Base-by-base conservation (phyloP, 2,329 filamentous ascomycete species). In the Coleophoma cylindrospora region DNA sequence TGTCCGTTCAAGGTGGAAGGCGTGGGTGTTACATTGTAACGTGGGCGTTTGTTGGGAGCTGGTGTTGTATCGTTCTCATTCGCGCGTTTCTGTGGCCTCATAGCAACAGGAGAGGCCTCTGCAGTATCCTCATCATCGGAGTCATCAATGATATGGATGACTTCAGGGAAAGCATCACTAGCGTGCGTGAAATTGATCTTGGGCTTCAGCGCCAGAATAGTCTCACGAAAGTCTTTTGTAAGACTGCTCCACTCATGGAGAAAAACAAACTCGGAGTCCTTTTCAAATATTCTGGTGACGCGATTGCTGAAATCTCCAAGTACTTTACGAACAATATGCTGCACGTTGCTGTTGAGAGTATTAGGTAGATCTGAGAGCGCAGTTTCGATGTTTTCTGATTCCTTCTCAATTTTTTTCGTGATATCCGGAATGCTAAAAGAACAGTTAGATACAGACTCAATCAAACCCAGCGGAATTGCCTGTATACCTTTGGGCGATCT, bases 321-420 rank as follows among this genome's bases (percentile, higher is more conserved):
- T 11, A 80, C 79, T 2, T 76, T 75, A 19, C 77, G 76, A 0
- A 95, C 76, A 11, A 83, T 80, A 0, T 83, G 70, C 12, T 83
- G 76, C 0, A 89, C 78, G 40, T 90, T 88, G 0, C 71, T 67
- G 0, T 68, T 68, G 0, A 86, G 84, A 0, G 87, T 78, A 38
- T 89, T 85, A 0, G 87, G 87, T 0, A 91, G 75, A 0, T 67
- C 69, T 0, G 64, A 56, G 0, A 95, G 73, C 49, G 86, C 70
- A 0, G 61, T 58, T 1, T 81, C 71, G 2, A 91, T 79, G 0
- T 72, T 63, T 0, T 65, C 53, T 0, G 87, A 73, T 4, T 79
- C 32, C 11, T 34, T 41, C 3, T 45, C 22, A 27, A 61, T 54
- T 17, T 56, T 66, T 0, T 62, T 56, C 0, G 69, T 65, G 4